These are phyloP conservation scores for Trichoderma brevicompactum DNA, from an alignment of 2,329 filamentous ascomycete genomes.

Conservation along the genomic window DNA sequence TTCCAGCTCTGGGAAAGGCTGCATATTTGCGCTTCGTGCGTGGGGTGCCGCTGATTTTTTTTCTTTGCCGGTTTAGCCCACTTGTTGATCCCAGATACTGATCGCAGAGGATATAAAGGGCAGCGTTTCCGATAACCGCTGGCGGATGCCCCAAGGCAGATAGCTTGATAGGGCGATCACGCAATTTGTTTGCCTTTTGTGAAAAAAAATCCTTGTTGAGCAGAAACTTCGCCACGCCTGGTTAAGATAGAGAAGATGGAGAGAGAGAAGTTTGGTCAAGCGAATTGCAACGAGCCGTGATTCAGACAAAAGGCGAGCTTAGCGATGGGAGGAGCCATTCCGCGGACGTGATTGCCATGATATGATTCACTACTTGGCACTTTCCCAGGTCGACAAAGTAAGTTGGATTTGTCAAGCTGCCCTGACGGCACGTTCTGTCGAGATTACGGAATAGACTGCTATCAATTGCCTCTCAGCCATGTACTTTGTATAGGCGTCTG, in stretches of 20 bases:
- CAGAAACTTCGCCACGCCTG: neutral
- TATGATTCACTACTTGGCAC: neutral
- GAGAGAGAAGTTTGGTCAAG: neutral
- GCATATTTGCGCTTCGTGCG: constrained; percentile 36
- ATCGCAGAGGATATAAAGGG: neutral
- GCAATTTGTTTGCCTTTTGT: constrained; percentile 18
- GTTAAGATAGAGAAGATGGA: neutral
- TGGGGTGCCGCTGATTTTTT: constrained; percentile 1
- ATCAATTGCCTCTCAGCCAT: constrained; percentile 11
- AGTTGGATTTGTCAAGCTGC: constrained; percentile 15
- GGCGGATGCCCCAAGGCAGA: neutral
- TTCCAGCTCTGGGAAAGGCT: constrained; percentile 45
- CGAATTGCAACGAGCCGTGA: neutral
- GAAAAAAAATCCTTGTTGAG: constrained; percentile 11
- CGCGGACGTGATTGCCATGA: constrained; percentile 16
- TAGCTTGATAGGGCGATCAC: constrained; percentile 15
- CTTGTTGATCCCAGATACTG: neutral
- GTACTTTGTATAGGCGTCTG: neutral
- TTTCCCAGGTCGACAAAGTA: neutral
- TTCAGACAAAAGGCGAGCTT: neutral
- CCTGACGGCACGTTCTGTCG: neutral
- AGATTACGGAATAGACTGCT: constrained; percentile 3
- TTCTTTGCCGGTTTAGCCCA: neutral
- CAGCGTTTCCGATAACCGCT: constrained; percentile 2
- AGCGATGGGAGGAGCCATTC: constrained; percentile 5